Evolutionary conservation across 768 basidiomycete species (phyloP).

Genomic region (Filobasidium wieringae): DNA sequence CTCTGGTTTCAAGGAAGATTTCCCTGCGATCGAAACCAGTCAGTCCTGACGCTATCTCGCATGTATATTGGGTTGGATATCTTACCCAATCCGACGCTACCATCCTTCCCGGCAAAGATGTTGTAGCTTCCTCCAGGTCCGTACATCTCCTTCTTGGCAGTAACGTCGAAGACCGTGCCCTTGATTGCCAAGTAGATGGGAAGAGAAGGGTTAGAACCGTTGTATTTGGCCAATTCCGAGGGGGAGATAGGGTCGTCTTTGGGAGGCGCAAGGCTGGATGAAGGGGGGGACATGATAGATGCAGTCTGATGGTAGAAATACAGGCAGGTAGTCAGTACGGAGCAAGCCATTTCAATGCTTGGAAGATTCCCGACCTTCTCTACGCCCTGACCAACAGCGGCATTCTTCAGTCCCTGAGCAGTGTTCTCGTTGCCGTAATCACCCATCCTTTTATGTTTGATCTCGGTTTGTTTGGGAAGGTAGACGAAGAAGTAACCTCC

Average conservation of each 20-base stretch:
- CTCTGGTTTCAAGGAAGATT: constrained; percentile 72
- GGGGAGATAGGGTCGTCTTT: constrained; percentile 60
- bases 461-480: not conserved
- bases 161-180: constrained; percentile 84
- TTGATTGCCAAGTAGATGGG: constrained; percentile 92
- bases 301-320: constrained; percentile 16
- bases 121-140: constrained; percentile 53
- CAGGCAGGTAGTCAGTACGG: not conserved
- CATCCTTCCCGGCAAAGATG: constrained; percentile 89
- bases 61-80: not conserved
- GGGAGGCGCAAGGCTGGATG: constrained; percentile 26
- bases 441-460: not conserved
- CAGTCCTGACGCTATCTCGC: too few species aligned
- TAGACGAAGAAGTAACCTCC: constrained; percentile 3
- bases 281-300: constrained; percentile 33
- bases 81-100: constrained; percentile 62
- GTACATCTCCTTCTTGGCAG: constrained; percentile 74
- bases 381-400: constrained; percentile 2
- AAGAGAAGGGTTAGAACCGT: constrained; percentile 54
- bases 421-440: not conserved
- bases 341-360: not conserved
- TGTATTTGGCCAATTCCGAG: constrained; percentile 55
- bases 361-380: constrained; percentile 4
- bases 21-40: too few species aligned
- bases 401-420: constrained; percentile 5